Evolutionary conservation across 2,329 filamentous ascomycete genomes (phyloP), one percentile per base, ranked within the genome.

Genomic region (Trichoderma hamatum): DNA sequence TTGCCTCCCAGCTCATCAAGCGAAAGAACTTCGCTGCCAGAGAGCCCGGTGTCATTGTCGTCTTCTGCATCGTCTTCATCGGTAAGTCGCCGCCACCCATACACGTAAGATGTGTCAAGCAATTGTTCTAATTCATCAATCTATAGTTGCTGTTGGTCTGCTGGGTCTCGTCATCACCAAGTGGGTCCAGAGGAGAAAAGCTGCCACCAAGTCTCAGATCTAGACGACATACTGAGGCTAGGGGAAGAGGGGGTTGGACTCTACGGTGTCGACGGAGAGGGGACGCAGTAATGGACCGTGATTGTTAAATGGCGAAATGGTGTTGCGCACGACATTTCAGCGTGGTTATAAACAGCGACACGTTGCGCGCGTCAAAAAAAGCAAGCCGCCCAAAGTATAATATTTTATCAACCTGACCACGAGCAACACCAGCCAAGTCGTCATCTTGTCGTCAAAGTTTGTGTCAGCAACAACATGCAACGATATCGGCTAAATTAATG

Each of bases 21-120:
- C 81, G 81, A 71, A 82, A 78, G 72, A 82, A 77, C 78, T 83
- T 80, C 80, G 75, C 81, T 63, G 69, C 75, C 34, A 71, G 74
- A 68, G 78, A 83, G 65, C 75, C 76, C 63, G 81, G 81, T 74
- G 79, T 81, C 72, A 76, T 83, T 70, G 77, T 82, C 64, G 81
- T 83, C 72, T 82, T 83, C 74, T 79, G 76, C 75, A 83, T 83
- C 66, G 77, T 83, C 72, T 79, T 78, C 69, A 64, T 82, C 62
- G 80, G 80, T 81, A 79, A 58, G 79, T 58, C 49, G 19, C 65
- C n/a, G 26, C 32, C 58, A 34, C 19, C 13, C 14, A 24, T 16
- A 49, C 28, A 60, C n/a, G n/a, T n/a, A n/a, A n/a, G n/a, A 51
- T 21, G 9, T 26, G 14, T 9, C 4, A 2, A 13, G 24, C 49